These are phyloP conservation scores for Lachancea cidri DNA, from an alignment of 805 yeast species.

Conservation along the genomic window DNA sequence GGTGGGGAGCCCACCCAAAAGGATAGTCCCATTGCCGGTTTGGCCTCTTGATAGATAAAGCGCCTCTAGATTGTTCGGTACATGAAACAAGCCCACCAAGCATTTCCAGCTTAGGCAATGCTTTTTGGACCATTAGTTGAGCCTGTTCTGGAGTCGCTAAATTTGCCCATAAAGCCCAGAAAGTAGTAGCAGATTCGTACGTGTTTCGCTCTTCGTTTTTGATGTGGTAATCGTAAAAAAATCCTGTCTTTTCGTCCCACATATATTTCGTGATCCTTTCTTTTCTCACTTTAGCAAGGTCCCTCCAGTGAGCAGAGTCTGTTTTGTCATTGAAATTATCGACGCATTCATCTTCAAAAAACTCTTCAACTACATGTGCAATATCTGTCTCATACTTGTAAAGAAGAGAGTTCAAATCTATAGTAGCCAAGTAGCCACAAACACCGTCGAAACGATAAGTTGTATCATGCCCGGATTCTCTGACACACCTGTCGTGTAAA, in stretches of 20 bases:
- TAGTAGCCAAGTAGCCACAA: conserved; percentile 85
- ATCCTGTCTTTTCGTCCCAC: conserved; percentile 78
- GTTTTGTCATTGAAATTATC: conserved; percentile 40
- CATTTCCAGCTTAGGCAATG: conserved; percentile 69
- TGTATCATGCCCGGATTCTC: conserved; percentile 97
- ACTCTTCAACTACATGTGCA: conserved; percentile 51
- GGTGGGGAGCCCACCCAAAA: conserved; percentile 98
- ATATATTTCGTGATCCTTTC: conserved; percentile 56
- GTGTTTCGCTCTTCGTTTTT: conserved; percentile 47
- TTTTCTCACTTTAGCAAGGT: conserved; percentile 52
- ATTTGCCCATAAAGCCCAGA: conserved; percentile 91
- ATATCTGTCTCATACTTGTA: conserved; percentile 90
- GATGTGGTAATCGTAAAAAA: conserved; percentile 81
- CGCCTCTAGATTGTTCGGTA: conserved; percentile 68
- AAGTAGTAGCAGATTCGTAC: conserved; percentile 82
- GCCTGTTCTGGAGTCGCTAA: conserved; percentile 69
- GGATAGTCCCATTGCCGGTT: conserved; percentile 98
- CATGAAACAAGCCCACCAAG: conserved; percentile 89
- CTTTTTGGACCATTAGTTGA: conserved; percentile 45
- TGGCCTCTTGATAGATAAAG: conserved; percentile 64
- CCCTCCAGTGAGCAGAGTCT: conserved; percentile 53
- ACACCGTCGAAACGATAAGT: conserved; percentile 83
- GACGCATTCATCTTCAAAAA: conserved; percentile 47
- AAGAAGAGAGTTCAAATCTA: conserved; percentile 78
- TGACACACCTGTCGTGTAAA: conserved; percentile 86